Evolutionary conservation across 73 alveolate species (phyloP), one percentile per base, ranked within the genome.

Genomic region (Paramecium sexaurelia): DNA sequence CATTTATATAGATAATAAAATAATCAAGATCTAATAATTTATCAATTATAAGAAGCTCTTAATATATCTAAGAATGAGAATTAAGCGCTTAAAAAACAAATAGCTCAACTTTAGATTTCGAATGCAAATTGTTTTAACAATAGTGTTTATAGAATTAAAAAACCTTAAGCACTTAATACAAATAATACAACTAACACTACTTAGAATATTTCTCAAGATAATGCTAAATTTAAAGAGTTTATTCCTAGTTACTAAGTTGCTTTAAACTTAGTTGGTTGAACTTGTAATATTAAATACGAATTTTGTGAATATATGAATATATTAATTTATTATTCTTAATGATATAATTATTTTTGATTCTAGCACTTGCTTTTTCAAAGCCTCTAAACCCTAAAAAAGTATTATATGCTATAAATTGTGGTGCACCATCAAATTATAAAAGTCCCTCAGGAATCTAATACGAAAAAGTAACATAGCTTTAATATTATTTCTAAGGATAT

Each of bases 321-420:
- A 51, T 47, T n/a, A 47, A 47, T 51, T 51, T 51, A 51, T 51
- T 29, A 61, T 61, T 61, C 43, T 61, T 29, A 29, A 61, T 61
- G 83, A 61, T 61, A 29, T 61, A 29, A 61, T 22, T 61, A 29
- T 61, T 61, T 29, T 26, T 61, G 47, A 61, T 32, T 15, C 7
- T 61, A 61, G 83, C 83, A 26, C 19, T 61, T 61, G 83, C 43
- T 26, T 26, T 32, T 29, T 26, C 83, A 13, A 88, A 82, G 55
- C 91, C 94, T 33, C 51, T 92, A 15, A 87, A 86, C 43, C 94
- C 96, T 10, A 83, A 91, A 29, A 85, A 85, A 56, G 96, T 92
- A 11, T 36, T 85, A 10, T 78, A 68, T 87, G 96, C 96, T n/a
- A 66, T 92, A 40, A 92, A 92, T 69, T 88, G 94, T 41, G 96